phyloP scores from a whole-genome alignment of 371 early-diverging fungal genomes.

The Lichtheimia corymbifera region DNA sequence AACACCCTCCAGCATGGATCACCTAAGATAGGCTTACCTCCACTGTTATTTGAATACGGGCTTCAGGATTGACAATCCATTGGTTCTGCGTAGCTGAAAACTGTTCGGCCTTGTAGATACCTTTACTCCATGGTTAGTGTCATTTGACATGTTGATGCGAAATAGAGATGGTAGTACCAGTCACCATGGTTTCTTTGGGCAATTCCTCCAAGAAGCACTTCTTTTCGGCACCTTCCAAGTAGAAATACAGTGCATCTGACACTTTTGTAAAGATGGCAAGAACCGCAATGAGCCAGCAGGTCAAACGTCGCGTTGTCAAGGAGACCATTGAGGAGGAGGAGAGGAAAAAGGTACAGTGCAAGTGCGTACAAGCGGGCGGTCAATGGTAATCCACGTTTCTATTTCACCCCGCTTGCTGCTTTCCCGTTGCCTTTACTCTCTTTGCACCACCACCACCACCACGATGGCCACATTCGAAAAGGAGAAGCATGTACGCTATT shows the following conservation, averaged over 20 bases:
- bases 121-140: conserved; percentile 34
- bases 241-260: conserved; percentile 77
- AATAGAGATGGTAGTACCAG: conserved; percentile 50
- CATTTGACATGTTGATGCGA: not conserved
- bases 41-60: conserved; percentile 76
- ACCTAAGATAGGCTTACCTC: conserved; percentile 52
- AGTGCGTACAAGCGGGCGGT: too few species aligned
- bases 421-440: too few species aligned
- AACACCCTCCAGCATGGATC: not conserved
- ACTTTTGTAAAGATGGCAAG: not conserved
- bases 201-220: conserved; percentile 95
- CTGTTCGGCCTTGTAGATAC: conserved; percentile 80
- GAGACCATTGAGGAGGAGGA: conserved; percentile 5
- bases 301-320: not conserved
- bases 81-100: conserved; percentile 61
- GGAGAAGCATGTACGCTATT: conserved; percentile 73
- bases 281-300: not conserved
- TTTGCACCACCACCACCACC: too few species aligned
- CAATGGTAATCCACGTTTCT: too few species aligned
- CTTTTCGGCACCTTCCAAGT: conserved; percentile 83
- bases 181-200: conserved; percentile 86
- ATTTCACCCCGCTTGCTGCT: too few species aligned
- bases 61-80: conserved; percentile 68
- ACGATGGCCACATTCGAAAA: conserved; percentile 12
- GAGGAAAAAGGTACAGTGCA: not conserved